These are phyloP conservation scores for Colletotrichum plurivorum DNA, from an alignment of 2,329 filamentous ascomycete species.

Conservation along the genomic window DNA sequence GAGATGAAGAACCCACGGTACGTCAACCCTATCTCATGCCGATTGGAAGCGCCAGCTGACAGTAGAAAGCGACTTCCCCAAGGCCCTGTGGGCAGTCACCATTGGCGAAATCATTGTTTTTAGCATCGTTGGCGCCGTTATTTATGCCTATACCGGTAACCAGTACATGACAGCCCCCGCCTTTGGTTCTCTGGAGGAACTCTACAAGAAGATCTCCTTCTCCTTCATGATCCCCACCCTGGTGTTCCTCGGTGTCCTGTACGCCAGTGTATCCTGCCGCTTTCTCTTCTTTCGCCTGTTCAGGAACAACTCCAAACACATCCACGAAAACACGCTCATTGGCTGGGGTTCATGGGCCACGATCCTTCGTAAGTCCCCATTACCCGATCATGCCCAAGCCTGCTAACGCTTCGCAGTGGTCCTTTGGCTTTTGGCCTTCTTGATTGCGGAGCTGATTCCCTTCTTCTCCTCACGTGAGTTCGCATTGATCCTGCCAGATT, in stretches of 20 bases:
- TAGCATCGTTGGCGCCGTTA: conserved; percentile 82
- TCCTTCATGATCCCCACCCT: conserved; percentile 97
- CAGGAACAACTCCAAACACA: conserved; percentile 77
- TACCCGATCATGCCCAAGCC: fast-evolving
- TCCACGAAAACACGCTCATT: conserved; percentile 83
- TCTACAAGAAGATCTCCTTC: conserved; percentile 90
- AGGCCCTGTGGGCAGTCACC: conserved; percentile 91
- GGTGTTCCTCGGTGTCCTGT: conserved; percentile 91
- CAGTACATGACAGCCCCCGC: conserved; percentile 91
- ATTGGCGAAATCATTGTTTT: conserved; percentile 91
- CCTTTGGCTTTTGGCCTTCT: conserved; percentile 90
- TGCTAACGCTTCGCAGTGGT: conserved; percentile 54
- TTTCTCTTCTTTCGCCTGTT: conserved; percentile 95
- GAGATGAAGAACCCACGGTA: conserved; percentile 82
- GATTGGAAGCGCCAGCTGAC: conserved; percentile 58
- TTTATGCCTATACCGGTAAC: conserved; percentile 90
- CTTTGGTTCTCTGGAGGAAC: conserved; percentile 84
- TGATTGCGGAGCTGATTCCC: conserved; percentile 93
- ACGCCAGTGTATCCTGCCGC: conserved; percentile 89
- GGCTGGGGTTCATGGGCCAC: conserved; percentile 85
- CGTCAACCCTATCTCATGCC: conserved; percentile 15
- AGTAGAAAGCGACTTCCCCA: conserved; percentile 81
- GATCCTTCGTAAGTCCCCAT: conserved; percentile 71
- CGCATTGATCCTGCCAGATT: no score
- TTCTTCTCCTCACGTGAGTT: conserved; percentile 84